Evolutionary conservation across 2,329 filamentous ascomycete species (phyloP), one percentile per base, ranked within the genome.

Genomic region (Aspergillus neoniger): DNA sequence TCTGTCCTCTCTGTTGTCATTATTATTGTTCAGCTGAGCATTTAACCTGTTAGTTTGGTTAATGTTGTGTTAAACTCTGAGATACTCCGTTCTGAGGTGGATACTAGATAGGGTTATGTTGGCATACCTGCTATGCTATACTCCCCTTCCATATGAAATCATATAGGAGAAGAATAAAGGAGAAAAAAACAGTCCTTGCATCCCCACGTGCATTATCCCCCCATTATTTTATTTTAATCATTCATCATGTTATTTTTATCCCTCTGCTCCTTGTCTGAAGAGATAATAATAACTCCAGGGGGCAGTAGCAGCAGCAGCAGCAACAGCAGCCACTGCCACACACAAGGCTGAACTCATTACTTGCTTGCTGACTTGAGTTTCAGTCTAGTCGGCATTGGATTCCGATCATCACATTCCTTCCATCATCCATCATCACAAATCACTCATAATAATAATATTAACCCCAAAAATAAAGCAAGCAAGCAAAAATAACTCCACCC

Each of bases 401-500:
- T 39, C 50, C 32, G 32, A 53, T 43, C 21, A 21, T 28, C 23
- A 30, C 36, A n/a, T 9, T 14, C 19, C 19, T 6, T 8, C 5
- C 51, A 43, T 17, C 32, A 30, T 32, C 54, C 39, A 47, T n/a
- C 47, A 53, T 53, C 38, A 28, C 17, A 28, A 43, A 54, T 10
- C 36, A 36, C 21, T 8, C 9, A 28, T 3, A 8, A 7, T 3
- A 48, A 48, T n/a, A 3, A 14, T n/a, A 21, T 25, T 14, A 47
- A 21, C 12, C 5, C 4, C 19, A 17, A 17, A 21, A 48, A 25
- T 12, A 9, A 49, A 14, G n/a, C 38, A 36, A 7, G 36, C 47
- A 9, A n/a, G n/a, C n/a, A 60, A 57, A n/a, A 61, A 69, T 65
- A 47, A 64, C 15, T 51, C 50, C 25, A 55, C 38, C 23, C 41